Base-by-base conservation (phyloP, 2,329 filamentous ascomycete genomes). In the Thermothelomyces thermophilus region DNA sequence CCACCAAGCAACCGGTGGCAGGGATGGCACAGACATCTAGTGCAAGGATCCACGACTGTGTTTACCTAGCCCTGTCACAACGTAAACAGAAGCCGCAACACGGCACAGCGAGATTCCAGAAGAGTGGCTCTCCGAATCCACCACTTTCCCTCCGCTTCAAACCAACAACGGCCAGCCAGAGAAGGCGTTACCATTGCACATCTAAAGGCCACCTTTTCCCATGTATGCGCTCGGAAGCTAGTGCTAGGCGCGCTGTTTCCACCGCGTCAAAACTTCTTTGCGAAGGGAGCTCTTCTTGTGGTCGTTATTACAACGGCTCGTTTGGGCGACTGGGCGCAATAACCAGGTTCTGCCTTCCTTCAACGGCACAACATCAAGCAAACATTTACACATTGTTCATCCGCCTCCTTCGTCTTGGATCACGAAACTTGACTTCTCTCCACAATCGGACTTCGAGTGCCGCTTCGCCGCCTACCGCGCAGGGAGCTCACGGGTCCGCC, bases 41-140 rank as follows among this genome's bases (percentile, higher is more conserved):
- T 13, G 28, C 37, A 34, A 35, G 33, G 33, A 36, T 24, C 10
- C 30, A 24, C 44, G 34, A 39, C 11, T 41, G 36, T 58, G 54
- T 60, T 58, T 57, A 57, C 55, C 37, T 20, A n/a, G 31, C 17
- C 24, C 16, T 53, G 48, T 54, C 51, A 56, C 52, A 19, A 52
- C 35, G 41, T 56, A 58, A 58, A 58, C 54, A 58, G 51, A 57
- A 53, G 41, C 48, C 31, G 41, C 42, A 47, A 14, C 26, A 31
- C 35, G 48, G 20, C 19, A 17, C 33, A 28, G 33, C 24, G 7
- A 39, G 37, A 40, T 19, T 11, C 13, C n/a, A 48, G 50, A 51
- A 50, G 20, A 24, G 41, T 44, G 17, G 39, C 17, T 22, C 16
- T 14, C 34, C 37, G 11, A 46, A 41, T 46, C 17, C 20, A 20